Conservation (phyloP, 805 yeast genomes). For the Schwanniomyces sp. region DNA sequence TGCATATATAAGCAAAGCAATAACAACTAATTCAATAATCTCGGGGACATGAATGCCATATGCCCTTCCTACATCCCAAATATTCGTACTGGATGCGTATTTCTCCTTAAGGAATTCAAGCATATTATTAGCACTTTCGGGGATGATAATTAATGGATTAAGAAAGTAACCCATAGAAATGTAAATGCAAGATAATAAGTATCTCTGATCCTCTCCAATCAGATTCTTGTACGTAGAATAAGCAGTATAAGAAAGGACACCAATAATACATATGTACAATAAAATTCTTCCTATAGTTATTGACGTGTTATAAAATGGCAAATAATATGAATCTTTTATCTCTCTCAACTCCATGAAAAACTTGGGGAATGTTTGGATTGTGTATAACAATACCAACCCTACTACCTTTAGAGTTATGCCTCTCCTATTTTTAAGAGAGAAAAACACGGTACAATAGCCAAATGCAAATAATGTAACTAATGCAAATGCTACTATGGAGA, state of each 20-base stretch:
- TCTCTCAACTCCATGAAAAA: not conserved
- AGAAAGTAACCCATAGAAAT: not conserved
- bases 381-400: not conserved
- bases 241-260: not conserved
- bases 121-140: not conserved
- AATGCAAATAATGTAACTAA: not conserved
- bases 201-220: not conserved
- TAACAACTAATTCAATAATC: slow-evolving; percentile 1
- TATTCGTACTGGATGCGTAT: not conserved
- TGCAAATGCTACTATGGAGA: not conserved
- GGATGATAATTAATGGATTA: not conserved
- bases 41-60: not conserved
- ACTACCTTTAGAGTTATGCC: not conserved
- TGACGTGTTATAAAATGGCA: not conserved
- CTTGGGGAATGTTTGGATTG: not conserved
- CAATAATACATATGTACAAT: not conserved
- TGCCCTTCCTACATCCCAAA: not conserved
- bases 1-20: not conserved
- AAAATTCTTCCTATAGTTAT: not conserved
- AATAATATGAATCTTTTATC: not conserved
- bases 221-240: not conserved
- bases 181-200: not conserved
- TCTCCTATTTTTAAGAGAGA: not conserved
- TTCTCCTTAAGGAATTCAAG: not conserved
- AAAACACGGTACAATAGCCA: slow-evolving; percentile 2